These are phyloP conservation scores for Asterionellopsis glacialis DNA, from an alignment of 108 stramenopile genomes.

Conservation along the genomic window DNA sequence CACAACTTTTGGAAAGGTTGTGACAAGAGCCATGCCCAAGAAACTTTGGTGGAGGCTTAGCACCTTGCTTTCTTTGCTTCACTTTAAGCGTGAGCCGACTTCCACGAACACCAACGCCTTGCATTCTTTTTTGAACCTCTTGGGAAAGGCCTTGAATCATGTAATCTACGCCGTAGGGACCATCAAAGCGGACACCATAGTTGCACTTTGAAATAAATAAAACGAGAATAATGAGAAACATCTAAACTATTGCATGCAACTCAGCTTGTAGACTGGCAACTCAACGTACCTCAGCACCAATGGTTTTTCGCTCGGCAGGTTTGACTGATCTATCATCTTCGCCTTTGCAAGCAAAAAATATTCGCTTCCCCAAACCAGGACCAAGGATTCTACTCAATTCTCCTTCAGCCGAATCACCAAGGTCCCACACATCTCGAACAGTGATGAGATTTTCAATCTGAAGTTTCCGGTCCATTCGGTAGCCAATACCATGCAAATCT, in stretches of 20 bases:
- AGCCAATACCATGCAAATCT: slow-evolving; percentile 89
- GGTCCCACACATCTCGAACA: slow-evolving; percentile 82
- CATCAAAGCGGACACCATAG: slow-evolving; percentile 90
- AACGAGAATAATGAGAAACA: background rate
- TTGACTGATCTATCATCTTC: slow-evolving; percentile 79
- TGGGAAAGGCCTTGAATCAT: slow-evolving; percentile 74
- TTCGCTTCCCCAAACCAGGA: slow-evolving; percentile 55
- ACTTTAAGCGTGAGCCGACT: slow-evolving; percentile 78
- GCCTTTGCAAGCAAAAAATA: slow-evolving; percentile 72
- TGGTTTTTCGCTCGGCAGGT: slow-evolving; percentile 74
- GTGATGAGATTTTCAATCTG: slow-evolving; percentile 38
- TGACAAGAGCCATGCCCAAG: slow-evolving; percentile 88
- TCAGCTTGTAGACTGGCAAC: background rate
- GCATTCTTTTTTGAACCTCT: slow-evolving; percentile 83
- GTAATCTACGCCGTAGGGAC: slow-evolving; percentile 70
- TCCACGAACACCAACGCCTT: slow-evolving; percentile 50
- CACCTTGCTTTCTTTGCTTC: slow-evolving; percentile 74
- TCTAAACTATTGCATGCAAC: background rate
- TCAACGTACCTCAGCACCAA: slow-evolving; percentile 79
- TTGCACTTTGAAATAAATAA: slow-evolving; percentile 47
- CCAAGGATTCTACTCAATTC: slow-evolving; percentile 66
- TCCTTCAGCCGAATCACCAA: slow-evolving; percentile 46
- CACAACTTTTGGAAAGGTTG: slow-evolving; percentile 58
- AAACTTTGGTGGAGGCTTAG: slow-evolving; percentile 70
- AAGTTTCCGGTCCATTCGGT: slow-evolving; percentile 62